Conservation (phyloP, 2,329 filamentous ascomycete species). For the Metarhizium robertsii region DNA sequence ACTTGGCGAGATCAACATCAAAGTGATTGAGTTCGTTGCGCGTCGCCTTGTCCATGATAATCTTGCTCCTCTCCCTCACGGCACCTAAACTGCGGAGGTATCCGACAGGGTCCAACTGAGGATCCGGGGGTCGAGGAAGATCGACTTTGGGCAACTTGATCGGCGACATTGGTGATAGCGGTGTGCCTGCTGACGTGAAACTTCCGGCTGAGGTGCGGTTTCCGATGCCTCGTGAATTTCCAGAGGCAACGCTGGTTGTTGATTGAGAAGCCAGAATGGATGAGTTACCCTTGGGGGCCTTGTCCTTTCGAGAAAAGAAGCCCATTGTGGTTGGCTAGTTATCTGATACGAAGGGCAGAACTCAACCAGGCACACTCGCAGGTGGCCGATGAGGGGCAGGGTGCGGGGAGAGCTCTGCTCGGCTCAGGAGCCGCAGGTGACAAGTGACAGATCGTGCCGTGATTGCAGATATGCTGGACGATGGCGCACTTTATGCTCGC, state of each 20-base stretch:
- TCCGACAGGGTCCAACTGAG: conserved; percentile 75
- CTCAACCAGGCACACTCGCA: conserved; percentile 8
- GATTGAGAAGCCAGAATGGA: conserved; percentile 35
- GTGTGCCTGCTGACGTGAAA: conserved; percentile 32
- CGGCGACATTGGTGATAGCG: conserved; percentile 42
- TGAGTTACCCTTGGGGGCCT: conserved; percentile 33
- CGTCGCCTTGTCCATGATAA: conserved; percentile 69
- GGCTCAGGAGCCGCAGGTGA: conserved; percentile 6
- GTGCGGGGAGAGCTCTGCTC: conserved; percentile 11
- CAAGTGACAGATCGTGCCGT: conserved; percentile 3
- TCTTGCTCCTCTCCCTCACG: conserved; percentile 67
- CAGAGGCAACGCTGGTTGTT: conserved; percentile 42
- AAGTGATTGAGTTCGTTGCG: conserved; percentile 76
- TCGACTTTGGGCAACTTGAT: conserved; percentile 62
- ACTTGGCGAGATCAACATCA: conserved; percentile 78
- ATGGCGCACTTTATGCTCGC: neutral
- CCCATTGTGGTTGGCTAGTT: conserved; percentile 32
- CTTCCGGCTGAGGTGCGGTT: conserved; percentile 45
- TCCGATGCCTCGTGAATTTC: conserved; percentile 34
- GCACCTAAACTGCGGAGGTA: conserved; percentile 87
- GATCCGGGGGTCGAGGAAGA: conserved; percentile 78
- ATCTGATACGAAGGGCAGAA: conserved; percentile 1
- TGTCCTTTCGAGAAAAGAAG: conserved; percentile 47
- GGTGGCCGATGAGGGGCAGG: conserved; percentile 7
- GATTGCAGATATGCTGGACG: neutral